phyloP scores from a whole-genome alignment of 2,329 filamentous ascomycete genomes.

The Claviceps purpurea region DNA sequence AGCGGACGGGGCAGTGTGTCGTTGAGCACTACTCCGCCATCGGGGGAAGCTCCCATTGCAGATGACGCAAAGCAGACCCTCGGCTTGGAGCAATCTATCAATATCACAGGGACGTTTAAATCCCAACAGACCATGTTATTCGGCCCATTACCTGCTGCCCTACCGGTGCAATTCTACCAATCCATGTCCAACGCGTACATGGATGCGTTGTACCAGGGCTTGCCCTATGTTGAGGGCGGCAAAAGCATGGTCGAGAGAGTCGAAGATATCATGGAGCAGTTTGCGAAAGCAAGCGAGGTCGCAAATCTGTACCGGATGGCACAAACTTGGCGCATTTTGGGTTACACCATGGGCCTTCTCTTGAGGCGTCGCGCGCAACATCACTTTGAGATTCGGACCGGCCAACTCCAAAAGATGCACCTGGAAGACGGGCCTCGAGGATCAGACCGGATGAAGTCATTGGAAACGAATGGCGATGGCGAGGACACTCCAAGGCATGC shows the following conservation, averaged over 20 bases:
- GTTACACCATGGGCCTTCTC: slow-evolving; percentile 41
- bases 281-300: slow-evolving; percentile 42
- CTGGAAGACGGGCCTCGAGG: slow-evolving; percentile 16
- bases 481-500: slow-evolving; percentile 25
- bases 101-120: slow-evolving; percentile 42
- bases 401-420: slow-evolving; percentile 22
- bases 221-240: slow-evolving; percentile 27
- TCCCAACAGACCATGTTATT: slow-evolving; percentile 51
- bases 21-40: slow-evolving; percentile 43
- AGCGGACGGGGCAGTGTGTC: slow-evolving; percentile 29
- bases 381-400: slow-evolving; percentile 38
- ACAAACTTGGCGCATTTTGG: slow-evolving; percentile 50
- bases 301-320: slow-evolving; percentile 45
- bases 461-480: slow-evolving; percentile 16
- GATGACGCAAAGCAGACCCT: slow-evolving; percentile 29
- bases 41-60: slow-evolving; percentile 16
- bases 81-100: slow-evolving; percentile 43
- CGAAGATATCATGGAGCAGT: slow-evolving; percentile 38
- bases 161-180: slow-evolving; percentile 38
- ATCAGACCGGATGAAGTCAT: slow-evolving; percentile 13
- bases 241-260: slow-evolving; percentile 34
- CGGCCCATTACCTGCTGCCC: slow-evolving; percentile 39
- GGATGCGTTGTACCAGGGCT: slow-evolving; percentile 33
- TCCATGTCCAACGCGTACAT: slow-evolving; percentile 45
- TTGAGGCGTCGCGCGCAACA: slow-evolving; percentile 41